phyloP scores from a whole-genome alignment of 129 eudicot genomes.

The Lactuca sativa region DNA sequence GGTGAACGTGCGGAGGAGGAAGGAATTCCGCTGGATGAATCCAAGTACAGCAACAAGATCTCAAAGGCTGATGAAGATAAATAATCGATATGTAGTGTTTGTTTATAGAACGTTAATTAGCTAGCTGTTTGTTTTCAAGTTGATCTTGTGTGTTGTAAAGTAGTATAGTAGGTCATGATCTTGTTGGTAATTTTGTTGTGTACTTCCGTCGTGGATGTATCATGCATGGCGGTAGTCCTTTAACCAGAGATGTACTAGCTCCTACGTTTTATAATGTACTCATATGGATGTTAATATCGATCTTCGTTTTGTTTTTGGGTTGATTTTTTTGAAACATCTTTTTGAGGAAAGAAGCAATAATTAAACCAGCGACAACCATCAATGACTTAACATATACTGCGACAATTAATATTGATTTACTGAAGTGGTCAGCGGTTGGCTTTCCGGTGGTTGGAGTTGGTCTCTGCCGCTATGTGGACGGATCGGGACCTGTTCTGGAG shows the following conservation, averaged over 20 bases:
- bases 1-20: slow-evolving; percentile 34
- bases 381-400: too few species aligned
- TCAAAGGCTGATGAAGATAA: not conserved
- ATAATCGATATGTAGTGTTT: not conserved
- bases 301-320: not conserved
- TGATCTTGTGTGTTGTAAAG: not conserved
- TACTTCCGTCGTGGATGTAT: not conserved
- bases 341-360: too few species aligned
- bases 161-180: not conserved
- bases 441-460: too few species aligned
- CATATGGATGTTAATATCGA: too few species aligned
- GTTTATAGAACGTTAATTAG: not conserved
- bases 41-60: slow-evolving; percentile 27
- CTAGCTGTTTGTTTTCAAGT: too few species aligned
- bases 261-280: too few species aligned
- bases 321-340: not conserved
- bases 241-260: not conserved
- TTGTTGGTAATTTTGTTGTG: slow-evolving; percentile 14
- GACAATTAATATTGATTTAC: too few species aligned
- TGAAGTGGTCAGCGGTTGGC: too few species aligned
- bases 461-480: too few species aligned
- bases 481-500: too few species aligned
- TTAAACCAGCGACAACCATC: too few species aligned
- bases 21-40: slow-evolving; percentile 31
- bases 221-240: not conserved